These are phyloP conservation scores for Quercus gilva DNA, from an alignment of 306 rosid genomes.

Conservation along the genomic window DNA sequence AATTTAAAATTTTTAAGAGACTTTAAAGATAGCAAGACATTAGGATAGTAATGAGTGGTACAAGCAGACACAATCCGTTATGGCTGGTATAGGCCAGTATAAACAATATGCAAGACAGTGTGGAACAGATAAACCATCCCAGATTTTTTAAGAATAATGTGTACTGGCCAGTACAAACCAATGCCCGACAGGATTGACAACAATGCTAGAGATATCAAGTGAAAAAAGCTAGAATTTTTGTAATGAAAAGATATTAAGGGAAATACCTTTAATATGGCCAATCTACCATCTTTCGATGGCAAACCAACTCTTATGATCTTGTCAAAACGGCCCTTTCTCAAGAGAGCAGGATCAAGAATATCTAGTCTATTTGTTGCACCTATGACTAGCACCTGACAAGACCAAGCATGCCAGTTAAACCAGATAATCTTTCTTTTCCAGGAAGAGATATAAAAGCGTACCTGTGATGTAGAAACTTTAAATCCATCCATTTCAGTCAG, in stretches of 20 bases:
- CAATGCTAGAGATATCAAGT: neutral
- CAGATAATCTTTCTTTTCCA: constrained; percentile 21
- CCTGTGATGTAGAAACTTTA: constrained; percentile 92
- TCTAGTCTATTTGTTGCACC: constrained; percentile 99
- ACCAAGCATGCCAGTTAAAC: constrained; percentile 33
- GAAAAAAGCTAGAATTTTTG: neutral
- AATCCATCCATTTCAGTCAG: constrained; percentile 98
- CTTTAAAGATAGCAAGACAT: neutral
- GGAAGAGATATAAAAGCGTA: constrained; percentile 26
- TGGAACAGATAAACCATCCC: neutral
- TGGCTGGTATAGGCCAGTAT: no score
- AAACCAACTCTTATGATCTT: constrained; percentile 97
- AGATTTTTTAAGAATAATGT: neutral
- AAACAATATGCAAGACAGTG: no score
- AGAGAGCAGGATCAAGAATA: constrained; percentile 93
- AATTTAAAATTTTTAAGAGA: neutral
- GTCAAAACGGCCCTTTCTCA: constrained; percentile 99
- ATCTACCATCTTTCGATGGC: constrained; percentile 94
- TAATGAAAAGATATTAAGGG: constrained; percentile 4
- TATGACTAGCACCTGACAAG: constrained; percentile 83
- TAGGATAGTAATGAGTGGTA: neutral
- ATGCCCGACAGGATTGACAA: neutral
- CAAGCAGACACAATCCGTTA: no score
- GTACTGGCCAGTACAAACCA: neutral
- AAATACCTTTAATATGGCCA: constrained; percentile 86